Percentiles rank a stretch among this genome's conserved stretches.
phyloP scores from a whole-genome alignment of 2,329 filamentous ascomycete genomes.

The Neonectria coccinea region DNA sequence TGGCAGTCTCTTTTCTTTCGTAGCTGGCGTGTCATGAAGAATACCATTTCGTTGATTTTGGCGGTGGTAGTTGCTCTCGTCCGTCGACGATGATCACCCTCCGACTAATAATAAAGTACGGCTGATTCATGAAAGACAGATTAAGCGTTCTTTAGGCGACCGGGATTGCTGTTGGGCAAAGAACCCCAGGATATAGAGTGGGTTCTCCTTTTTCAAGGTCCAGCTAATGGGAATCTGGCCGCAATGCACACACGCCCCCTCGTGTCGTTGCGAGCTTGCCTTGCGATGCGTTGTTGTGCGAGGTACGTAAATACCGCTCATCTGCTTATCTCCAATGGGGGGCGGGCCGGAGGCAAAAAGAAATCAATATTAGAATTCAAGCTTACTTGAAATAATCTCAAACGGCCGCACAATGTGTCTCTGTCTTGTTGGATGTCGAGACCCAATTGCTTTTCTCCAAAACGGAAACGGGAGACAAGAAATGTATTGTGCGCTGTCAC shows the following conservation, averaged over 20 bases:
- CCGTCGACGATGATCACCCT: slow-evolving; percentile 19
- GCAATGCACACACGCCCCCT: slow-evolving; percentile 7
- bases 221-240: slow-evolving; percentile 10
- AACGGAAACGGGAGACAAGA: slow-evolving; percentile 1
- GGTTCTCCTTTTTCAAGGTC: slow-evolving; percentile 2
- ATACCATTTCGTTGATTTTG: neutral
- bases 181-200: slow-evolving; percentile 12
- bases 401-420: slow-evolving; percentile 45
- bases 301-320: slow-evolving; percentile 28
- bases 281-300: slow-evolving; percentile 24
- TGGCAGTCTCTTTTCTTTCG: slow-evolving; percentile 1
- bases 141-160: slow-evolving; percentile 10
- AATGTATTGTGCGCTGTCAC: slow-evolving; percentile 6
- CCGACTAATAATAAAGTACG: neutral
- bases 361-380: slow-evolving; percentile 43
- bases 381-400: slow-evolving; percentile 46
- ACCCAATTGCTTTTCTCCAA: slow-evolving; percentile 16
- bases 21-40: neutral
- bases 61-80: slow-evolving; percentile 6
- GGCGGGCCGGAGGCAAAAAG: slow-evolving; percentile 31
- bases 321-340: slow-evolving; percentile 35
- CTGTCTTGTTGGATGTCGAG: slow-evolving; percentile 22
- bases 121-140: slow-evolving; percentile 3
- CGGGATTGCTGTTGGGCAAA: slow-evolving; percentile 5
- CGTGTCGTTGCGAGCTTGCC: slow-evolving; percentile 4